Conservation (phyloP, 192 early-diverging fungal species). For the Coemansia sp. region DNA sequence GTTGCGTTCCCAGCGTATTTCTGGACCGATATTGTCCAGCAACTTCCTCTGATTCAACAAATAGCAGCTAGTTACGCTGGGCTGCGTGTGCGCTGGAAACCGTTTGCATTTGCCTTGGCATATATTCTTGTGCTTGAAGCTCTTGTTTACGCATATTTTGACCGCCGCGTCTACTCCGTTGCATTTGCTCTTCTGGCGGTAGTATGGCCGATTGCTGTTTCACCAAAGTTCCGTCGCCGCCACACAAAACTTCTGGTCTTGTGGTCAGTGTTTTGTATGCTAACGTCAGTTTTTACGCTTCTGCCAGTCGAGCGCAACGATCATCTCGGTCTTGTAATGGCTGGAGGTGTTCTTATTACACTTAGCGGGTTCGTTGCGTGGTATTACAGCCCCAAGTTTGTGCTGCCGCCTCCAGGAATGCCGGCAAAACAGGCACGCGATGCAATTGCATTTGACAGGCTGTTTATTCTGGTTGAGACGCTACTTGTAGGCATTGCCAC, state of each 20-base stretch:
- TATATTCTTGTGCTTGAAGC: conserved; percentile 73
- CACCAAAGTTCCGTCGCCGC: conserved; percentile 50
- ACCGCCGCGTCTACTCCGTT: conserved; percentile 56
- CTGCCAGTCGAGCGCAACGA: conserved; percentile 86
- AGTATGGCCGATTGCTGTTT: conserved; percentile 63
- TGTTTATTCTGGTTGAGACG: conserved; percentile 36
- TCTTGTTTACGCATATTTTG: conserved; percentile 86
- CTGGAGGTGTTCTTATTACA: conserved; percentile 35
- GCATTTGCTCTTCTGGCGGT: conserved; percentile 64
- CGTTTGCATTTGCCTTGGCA: conserved; percentile 40
- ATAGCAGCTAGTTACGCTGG: conserved; percentile 25
- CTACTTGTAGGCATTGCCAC: conserved; percentile 44
- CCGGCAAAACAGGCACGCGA: conserved; percentile 19
- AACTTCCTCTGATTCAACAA: conserved; percentile 28
- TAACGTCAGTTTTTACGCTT: conserved; percentile 81
- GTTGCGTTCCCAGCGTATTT: conserved; percentile 82
- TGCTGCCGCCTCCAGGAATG: conserved; percentile 32
- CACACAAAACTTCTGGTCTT: conserved; percentile 51
- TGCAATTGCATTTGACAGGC: conserved; percentile 29
- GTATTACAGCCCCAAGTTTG: conserved; percentile 34
- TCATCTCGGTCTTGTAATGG: conserved; percentile 61
- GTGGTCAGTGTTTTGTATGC: conserved; percentile 69
- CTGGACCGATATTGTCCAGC: conserved; percentile 66
- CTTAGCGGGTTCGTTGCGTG: conserved; percentile 47
- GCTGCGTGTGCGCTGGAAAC: conserved; percentile 31